These are phyloP conservation scores for Apiotrichum laibachii DNA, from an alignment of 1,284 basidiomycete species.

Conservation along the genomic window DNA sequence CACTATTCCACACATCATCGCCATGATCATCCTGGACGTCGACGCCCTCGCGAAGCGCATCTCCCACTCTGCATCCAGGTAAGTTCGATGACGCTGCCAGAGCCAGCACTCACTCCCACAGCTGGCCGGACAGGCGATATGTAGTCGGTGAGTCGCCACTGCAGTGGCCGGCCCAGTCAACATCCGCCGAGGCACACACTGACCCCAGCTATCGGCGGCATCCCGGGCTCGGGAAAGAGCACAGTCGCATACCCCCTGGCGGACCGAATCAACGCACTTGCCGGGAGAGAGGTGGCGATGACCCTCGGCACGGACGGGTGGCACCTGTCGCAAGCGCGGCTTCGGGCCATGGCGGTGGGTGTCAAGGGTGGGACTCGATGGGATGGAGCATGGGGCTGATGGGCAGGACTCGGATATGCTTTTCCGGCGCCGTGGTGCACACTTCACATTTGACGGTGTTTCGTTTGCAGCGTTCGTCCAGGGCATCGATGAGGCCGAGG, in stretches of 20 bases:
- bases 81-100: no score
- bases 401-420: conserved; percentile 7
- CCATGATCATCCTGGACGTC: no score
- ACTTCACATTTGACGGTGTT: conserved; percentile 16
- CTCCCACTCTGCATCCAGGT: no score
- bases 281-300: conserved; percentile 29
- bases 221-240: conserved; percentile 55
- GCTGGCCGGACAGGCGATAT: no score
- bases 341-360: conserved; percentile 28
- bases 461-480: conserved; percentile 5
- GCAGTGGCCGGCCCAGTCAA: no score
- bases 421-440: conserved; percentile 12
- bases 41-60: no score
- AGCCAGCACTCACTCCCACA: no score
- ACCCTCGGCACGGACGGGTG: conserved; percentile 56
- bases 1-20: no score
- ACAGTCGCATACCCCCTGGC: conserved; percentile 52
- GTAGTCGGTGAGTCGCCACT: no score
- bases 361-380: neutral
- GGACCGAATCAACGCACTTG: conserved; percentile 35
- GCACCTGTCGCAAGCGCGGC: conserved; percentile 51
- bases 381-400: conserved; percentile 3
- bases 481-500: neutral
- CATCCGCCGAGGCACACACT: no score
- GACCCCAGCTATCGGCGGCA: conserved; percentile 8